Conservation (phyloP, 306 rosid genomes). For the Medicago lupulina region DNA sequence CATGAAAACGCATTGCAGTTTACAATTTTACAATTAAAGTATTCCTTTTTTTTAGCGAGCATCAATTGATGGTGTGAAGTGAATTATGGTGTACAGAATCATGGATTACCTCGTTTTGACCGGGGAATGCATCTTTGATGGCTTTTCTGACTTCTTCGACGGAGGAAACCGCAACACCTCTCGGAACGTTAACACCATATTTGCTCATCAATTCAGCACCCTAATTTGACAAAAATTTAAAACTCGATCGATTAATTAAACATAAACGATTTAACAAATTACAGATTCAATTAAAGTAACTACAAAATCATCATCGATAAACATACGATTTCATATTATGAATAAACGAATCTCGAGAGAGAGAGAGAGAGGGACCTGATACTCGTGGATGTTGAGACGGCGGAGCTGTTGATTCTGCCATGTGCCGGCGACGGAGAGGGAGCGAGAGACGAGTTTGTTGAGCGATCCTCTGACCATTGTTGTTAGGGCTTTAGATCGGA, state of each 20-base stretch:
- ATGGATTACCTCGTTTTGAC: conserved; percentile 49
- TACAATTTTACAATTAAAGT: conserved; percentile 1
- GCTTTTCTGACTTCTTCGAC: conserved; percentile 52
- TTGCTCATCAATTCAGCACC: conserved; percentile 95
- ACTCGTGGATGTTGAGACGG: conserved; percentile 98
- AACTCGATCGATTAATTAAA: neutral
- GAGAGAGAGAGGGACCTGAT: conserved; percentile 86
- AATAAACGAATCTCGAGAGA: neutral
- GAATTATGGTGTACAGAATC: neutral
- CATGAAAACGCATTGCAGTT: conserved; percentile 13
- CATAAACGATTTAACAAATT: conserved; percentile 4
- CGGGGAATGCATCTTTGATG: conserved; percentile 68
- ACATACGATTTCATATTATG: neutral
- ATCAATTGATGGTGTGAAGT: neutral
- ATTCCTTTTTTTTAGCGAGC: neutral
- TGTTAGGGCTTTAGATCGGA: conserved; percentile 38
- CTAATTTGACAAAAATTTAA: conserved; percentile 51
- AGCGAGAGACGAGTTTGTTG: conserved; percentile 80
- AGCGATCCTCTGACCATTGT: conserved; percentile 84
- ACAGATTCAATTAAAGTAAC: conserved; percentile 13
- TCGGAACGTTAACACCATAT: conserved; percentile 77
- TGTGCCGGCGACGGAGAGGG: conserved; percentile 90
- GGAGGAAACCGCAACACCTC: conserved; percentile 57
- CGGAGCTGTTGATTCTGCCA: conserved; percentile 99
- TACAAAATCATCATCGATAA: conserved; percentile 22